Evolutionary conservation across 2,329 filamentous ascomycete genomes (phyloP).

Genomic region (Ophiognomonia clavigignenti-juglandacearum): DNA sequence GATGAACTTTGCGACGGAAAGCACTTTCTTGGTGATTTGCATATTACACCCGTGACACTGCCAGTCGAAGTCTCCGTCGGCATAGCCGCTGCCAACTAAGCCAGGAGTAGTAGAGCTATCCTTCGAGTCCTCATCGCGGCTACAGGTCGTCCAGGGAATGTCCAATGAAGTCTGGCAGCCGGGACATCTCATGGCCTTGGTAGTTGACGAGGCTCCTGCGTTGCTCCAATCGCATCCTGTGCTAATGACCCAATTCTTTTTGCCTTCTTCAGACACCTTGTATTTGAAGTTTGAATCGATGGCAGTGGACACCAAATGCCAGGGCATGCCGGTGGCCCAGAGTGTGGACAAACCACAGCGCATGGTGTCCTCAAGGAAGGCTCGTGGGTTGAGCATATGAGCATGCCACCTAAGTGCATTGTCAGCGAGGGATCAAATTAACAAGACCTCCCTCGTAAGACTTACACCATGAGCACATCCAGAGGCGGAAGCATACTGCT

Average conservation of each 20-base stretch:
- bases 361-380: conserved; percentile 70
- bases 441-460: not conserved
- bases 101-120: conserved; percentile 21
- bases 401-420: conserved; percentile 45
- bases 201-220: conserved; percentile 37
- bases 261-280: conserved; percentile 37
- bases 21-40: conserved; percentile 48
- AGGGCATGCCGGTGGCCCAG: conserved; percentile 64
- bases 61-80: conserved; percentile 49
- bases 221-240: conserved; percentile 58
- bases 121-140: conserved; percentile 29
- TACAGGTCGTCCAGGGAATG: conserved; percentile 58
- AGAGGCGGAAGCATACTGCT: conserved; percentile 50
- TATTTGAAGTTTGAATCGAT: conserved; percentile 60
- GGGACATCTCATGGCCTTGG: conserved; percentile 51
- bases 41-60: conserved; percentile 47
- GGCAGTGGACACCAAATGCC: conserved; percentile 50
- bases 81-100: conserved; percentile 52
- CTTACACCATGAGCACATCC: conserved; percentile 36
- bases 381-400: conserved; percentile 71
- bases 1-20: conserved; percentile 59
- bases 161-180: conserved; percentile 37
- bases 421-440: not conserved
- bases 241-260: conserved; percentile 38
- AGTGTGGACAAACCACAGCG: conserved; percentile 47